Conservation (phyloP, 805 yeast species). For the Ogataea corticis region DNA sequence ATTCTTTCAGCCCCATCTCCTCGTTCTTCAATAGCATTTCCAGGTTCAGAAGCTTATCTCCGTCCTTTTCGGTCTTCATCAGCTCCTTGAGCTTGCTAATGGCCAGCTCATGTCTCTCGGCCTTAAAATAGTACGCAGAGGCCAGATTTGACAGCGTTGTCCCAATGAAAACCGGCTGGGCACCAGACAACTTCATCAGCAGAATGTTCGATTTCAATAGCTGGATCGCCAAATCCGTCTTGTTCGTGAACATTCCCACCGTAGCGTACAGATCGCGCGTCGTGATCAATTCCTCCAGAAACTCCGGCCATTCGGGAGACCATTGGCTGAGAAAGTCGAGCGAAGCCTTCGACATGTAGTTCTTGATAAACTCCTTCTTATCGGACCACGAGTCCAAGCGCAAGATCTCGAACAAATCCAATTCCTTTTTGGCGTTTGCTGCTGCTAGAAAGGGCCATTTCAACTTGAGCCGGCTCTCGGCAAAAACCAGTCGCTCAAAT, state of each 20-base stretch:
- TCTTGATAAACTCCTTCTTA: slow-evolving; percentile 23
- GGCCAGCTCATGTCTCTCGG: slow-evolving; percentile 19
- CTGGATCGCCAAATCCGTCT: slow-evolving; percentile 22
- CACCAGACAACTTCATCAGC: slow-evolving; percentile 25
- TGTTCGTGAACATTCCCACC: slow-evolving; percentile 53
- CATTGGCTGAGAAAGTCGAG: slow-evolving; percentile 25
- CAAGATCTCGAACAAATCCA: slow-evolving; percentile 25
- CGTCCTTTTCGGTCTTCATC: slow-evolving; percentile 5
- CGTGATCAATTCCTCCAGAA: slow-evolving; percentile 73
- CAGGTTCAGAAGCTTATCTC: slow-evolving; percentile 7
- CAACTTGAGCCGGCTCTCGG: slow-evolving; percentile 23
- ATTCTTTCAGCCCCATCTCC: slow-evolving; percentile 9
- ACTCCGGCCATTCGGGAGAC: slow-evolving; percentile 62
- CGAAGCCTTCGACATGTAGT: slow-evolving; percentile 21
- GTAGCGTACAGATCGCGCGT: slow-evolving; percentile 78
- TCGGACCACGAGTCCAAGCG: slow-evolving; percentile 13
- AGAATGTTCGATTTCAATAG: slow-evolving; percentile 30
- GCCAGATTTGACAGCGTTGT: slow-evolving; percentile 31
- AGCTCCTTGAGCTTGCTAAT: slow-evolving; percentile 5
- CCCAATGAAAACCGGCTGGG: slow-evolving; percentile 18
- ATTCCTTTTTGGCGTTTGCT: neutral
- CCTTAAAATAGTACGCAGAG: slow-evolving; percentile 28
- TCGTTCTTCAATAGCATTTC: slow-evolving; percentile 14
- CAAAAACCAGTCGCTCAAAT: slow-evolving; percentile 28
- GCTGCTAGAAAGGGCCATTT: slow-evolving; percentile 22